A percentile compares a stretch with the other conserved stretches of the same genome.
Evolutionary conservation across 495 filamentous ascomycete genomes (phyloP).

Genomic region (Penicillium bovifimosum): DNA sequence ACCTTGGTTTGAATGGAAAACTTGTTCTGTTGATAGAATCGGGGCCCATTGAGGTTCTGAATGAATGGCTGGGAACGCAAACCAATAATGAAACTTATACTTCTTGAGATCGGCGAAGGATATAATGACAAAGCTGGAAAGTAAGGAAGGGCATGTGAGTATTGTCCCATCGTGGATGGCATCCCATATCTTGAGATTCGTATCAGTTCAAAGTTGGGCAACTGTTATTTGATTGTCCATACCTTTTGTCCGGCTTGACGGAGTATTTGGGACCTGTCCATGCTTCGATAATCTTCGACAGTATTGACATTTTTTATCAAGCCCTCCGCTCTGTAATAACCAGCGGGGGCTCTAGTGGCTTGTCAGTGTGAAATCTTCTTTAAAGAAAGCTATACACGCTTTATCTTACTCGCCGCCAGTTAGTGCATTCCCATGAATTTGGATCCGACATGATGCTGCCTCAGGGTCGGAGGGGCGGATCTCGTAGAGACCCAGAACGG

Average conservation of each 20-base stretch:
- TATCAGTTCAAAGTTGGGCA: neutral
- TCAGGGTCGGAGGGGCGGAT: conserved; percentile 62
- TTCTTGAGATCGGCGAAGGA: conserved; percentile 97
- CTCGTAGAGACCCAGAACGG: conserved; percentile 85
- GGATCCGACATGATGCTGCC: conserved; percentile 73
- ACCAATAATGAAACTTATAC: conserved; percentile 91
- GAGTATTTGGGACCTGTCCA: conserved; percentile 67
- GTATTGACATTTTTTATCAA: conserved; percentile 96
- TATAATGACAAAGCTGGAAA: conserved; percentile 79
- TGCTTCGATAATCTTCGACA: conserved; percentile 80
- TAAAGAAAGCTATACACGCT: neutral
- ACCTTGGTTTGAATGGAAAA: neutral
- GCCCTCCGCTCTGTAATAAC: conserved; percentile 78
- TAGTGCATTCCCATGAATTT: conserved; percentile 80
- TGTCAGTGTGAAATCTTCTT: conserved; percentile 2
- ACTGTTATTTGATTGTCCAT: conserved; percentile 16
- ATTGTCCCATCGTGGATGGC: conserved; percentile 94
- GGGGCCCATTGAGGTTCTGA: conserved; percentile 76
- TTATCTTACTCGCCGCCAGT: conserved; percentile 69
- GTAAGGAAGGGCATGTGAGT: conserved; percentile 84
- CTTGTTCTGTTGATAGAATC: conserved; percentile 9
- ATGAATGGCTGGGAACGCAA: conserved; percentile 88
- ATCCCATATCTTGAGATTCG: conserved; percentile 73
- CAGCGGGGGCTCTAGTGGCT: conserved; percentile 57
- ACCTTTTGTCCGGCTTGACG: conserved; percentile 71